phyloP scores from a whole-genome alignment of 2,329 filamentous ascomycete species.

The Colletotrichum sp. region DNA sequence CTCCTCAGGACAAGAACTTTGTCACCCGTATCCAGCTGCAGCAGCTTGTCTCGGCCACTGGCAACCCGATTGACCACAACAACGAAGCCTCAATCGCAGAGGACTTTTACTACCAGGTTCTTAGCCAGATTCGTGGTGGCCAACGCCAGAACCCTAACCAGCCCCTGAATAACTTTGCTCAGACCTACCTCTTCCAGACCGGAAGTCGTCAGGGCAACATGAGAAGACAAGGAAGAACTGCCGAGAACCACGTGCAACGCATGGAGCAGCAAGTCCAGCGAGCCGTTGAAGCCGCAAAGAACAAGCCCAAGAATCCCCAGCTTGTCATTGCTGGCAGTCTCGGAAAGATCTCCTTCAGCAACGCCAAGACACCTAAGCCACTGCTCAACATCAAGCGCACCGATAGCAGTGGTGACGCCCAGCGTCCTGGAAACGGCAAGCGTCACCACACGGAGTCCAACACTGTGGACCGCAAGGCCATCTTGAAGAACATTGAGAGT shows the following conservation, averaged over 20 bases:
- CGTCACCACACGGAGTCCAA: slow-evolving; percentile 31
- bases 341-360: slow-evolving; percentile 98
- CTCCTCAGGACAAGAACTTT: slow-evolving; percentile 98
- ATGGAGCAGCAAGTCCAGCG: slow-evolving; percentile 99
- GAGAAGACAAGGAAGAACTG: slow-evolving; percentile 78
- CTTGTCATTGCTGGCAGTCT: slow-evolving; percentile 94
- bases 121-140: slow-evolving; percentile 89
- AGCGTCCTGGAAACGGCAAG: slow-evolving; percentile 56
- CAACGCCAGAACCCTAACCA: slow-evolving; percentile 91
- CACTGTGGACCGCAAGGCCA: slow-evolving; percentile 80
- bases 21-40: slow-evolving; percentile 97
- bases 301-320: slow-evolving; percentile 97
- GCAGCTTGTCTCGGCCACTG: slow-evolving; percentile 91
- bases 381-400: slow-evolving; percentile 93
- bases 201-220: slow-evolving; percentile 79
- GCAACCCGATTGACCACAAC: slow-evolving; percentile 80
- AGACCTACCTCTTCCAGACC: slow-evolving; percentile 96
- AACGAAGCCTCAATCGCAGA: slow-evolving; percentile 83
- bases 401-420: slow-evolving; percentile 68
- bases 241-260: slow-evolving; percentile 96
- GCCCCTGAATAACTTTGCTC: slow-evolving; percentile 93
- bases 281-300: slow-evolving; percentile 95
- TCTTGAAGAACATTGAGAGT: slow-evolving; percentile 85
- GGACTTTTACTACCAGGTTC: slow-evolving; percentile 99
- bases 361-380: slow-evolving; percentile 95